Percentiles rank a stretch among this genome's conserved stretches.
Evolutionary conservation across 495 filamentous ascomycete species (phyloP).

Genomic region (Parachaetomium inaequale): DNA sequence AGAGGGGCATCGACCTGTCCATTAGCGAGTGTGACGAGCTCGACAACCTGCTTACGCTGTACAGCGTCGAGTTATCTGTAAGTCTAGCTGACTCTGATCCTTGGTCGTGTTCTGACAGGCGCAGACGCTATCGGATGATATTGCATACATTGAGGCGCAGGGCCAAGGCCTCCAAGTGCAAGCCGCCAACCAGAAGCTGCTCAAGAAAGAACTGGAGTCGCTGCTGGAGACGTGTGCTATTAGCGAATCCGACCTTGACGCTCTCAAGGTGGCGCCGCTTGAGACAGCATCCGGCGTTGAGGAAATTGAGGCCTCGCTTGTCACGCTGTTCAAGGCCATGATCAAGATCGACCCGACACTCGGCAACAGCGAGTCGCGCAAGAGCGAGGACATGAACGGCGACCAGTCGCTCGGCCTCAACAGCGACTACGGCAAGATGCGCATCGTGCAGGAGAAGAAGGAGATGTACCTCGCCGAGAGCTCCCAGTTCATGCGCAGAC

Average conservation of each 20-base stretch:
- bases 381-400: constrained; percentile 46
- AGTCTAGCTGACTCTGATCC: constrained; percentile 36
- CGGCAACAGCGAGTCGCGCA: constrained; percentile 50
- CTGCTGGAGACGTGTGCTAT: constrained; percentile 86
- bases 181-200: constrained; percentile 91
- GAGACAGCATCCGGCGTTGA: constrained; percentile 65
- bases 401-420: constrained; percentile 57
- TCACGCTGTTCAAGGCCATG: constrained; percentile 92
- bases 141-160: constrained; percentile 94
- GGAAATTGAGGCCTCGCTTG: constrained; percentile 69
- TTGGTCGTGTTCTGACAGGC: not conserved
- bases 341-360: constrained; percentile 83
- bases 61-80: constrained; percentile 90
- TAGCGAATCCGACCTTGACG: constrained; percentile 64
- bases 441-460: constrained; percentile 87
- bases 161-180: constrained; percentile 95
- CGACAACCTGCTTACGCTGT: constrained; percentile 87
- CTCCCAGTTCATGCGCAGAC: constrained; percentile 64
- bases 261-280: constrained; percentile 70
- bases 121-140: constrained; percentile 89
- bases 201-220: constrained; percentile 79
- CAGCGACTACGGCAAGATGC: constrained; percentile 85
- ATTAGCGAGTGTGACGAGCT: constrained; percentile 94
- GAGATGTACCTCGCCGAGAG: constrained; percentile 76
- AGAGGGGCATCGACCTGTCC: constrained; percentile 76